A percentile compares a stretch with the other conserved stretches of the same genome.
These are phyloP conservation scores for Fusarium miscanthi DNA, from an alignment of 2,329 filamentous ascomycete species.

Conservation along the genomic window DNA sequence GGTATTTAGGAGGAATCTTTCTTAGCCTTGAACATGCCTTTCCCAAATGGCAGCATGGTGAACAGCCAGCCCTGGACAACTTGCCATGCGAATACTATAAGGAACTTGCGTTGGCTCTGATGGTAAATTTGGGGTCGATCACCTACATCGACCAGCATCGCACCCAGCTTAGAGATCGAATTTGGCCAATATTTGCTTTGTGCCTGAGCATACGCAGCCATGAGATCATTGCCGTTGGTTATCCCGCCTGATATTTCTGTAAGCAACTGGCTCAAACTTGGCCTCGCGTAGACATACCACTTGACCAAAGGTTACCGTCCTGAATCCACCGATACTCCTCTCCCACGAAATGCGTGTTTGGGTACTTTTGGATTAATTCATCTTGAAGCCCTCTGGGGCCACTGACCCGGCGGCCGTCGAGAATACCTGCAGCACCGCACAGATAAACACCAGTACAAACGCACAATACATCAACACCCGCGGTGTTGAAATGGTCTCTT, in stretches of 20 bases:
- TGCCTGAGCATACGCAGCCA: conserved; percentile 62
- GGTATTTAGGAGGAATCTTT: neutral
- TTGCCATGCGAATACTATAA: conserved; percentile 52
- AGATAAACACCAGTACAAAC: conserved; percentile 64
- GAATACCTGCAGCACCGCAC: conserved; percentile 60
- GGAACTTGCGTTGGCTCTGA: conserved; percentile 50
- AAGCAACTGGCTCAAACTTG: neutral
- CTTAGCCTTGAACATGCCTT: neutral
- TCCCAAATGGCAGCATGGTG: conserved; percentile 5
- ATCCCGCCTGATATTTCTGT: conserved; percentile 56
- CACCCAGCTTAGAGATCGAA: conserved; percentile 57
- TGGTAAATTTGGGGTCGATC: conserved; percentile 59
- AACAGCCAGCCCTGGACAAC: conserved; percentile 50
- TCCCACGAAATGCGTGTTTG: conserved; percentile 56
- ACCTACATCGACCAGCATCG: conserved; percentile 60
- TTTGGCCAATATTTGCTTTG: conserved; percentile 56
- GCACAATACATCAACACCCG: conserved; percentile 60
- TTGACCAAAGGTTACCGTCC: conserved; percentile 66
- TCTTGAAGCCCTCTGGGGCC: conserved; percentile 60
- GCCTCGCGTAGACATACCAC: conserved; percentile 54
- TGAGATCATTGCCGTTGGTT: conserved; percentile 67
- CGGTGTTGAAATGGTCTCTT: conserved; percentile 51
- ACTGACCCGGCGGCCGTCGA: conserved; percentile 58
- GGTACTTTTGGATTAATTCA: conserved; percentile 52
- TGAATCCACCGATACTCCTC: conserved; percentile 61